Evolutionary conservation across 208 protist genomes (phyloP), one percentile per base, ranked within the genome.

Genomic region (Leishmania mexicana): DNA sequence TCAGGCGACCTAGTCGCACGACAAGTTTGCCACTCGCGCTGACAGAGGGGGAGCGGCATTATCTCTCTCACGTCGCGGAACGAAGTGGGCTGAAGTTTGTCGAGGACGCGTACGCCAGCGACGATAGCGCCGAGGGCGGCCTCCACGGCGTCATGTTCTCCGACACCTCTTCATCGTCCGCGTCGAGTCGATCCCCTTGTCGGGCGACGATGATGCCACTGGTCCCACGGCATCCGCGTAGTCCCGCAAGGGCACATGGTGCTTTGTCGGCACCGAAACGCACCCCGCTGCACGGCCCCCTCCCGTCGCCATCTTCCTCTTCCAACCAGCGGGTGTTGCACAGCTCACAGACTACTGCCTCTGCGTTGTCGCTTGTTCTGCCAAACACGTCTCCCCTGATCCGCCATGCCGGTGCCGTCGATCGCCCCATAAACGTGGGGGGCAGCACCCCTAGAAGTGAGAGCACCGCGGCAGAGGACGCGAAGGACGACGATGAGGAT

Each of bases 81-180:
- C 71, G 73, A 57, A 82, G 81, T 11, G 88, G 88, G 6, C 75
- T 91, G 62, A 84, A 86, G 35, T 88, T 83, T 75, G 87, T 85
- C 60, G 85, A 88, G 57, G 80, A 91, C 19, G 88, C 88, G 2
- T 83, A 91, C 70, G 73, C 57, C 31, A 88, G 83, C 45, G 75
- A 83, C 28, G 72, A 19, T 51, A 83, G 78, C 10, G 35, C 19
- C 31, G 42, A 73, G 2, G 68, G 21, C 54, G 81, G 83, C 15
- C 65, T 62, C 31, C 54, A 71, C 42, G 38, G 21, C 17, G 51
- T 31, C 62, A 40, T 42, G 4, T 70, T 71, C 53, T 76, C 42
- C 3, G 19, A 51, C 60, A 38, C 28, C 31, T 67, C 62, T n/a
- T 78, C 71, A 7, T 68, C 54, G 1, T 57, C 67, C 13, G 17